A percentile compares a stretch with the other conserved stretches of the same genome.
Conservation (phyloP, 139 green algal genomes). For the Ulvella scutata region DNA sequence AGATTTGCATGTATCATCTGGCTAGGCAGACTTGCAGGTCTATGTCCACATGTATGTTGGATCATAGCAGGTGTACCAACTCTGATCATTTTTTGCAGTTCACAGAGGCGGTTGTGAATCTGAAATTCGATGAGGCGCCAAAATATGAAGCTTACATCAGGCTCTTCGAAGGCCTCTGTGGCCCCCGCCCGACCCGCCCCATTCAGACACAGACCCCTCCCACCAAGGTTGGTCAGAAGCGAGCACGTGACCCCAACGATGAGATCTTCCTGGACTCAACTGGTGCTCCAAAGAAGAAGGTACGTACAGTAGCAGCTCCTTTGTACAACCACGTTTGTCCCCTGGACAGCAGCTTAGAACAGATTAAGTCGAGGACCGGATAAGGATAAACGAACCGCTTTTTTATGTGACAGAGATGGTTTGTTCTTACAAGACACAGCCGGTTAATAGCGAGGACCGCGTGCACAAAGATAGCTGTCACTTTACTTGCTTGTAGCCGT, state of each 20-base stretch:
- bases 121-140: constrained; percentile 97
- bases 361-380: too few relatives aligned
- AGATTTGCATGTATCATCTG: not conserved
- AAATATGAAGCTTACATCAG: constrained; percentile 76
- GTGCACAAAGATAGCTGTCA: too few relatives aligned
- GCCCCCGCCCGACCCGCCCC: constrained; percentile 49
- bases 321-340: too few relatives aligned
- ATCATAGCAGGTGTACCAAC: not conserved
- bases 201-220: constrained; percentile 57
- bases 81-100: constrained; percentile 32
- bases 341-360: too few relatives aligned
- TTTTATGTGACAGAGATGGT: too few relatives aligned
- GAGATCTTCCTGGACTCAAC: constrained; percentile 45
- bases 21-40: not conserved
- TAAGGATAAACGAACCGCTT: too few relatives aligned
- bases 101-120: constrained; percentile 88
- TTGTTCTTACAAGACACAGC: too few relatives aligned
- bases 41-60: not conserved
- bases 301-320: too few relatives aligned
- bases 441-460: too few relatives aligned
- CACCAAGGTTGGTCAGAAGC: constrained; percentile 91
- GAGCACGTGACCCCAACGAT: constrained; percentile 40
- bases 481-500: constrained; percentile 25
- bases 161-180: constrained; percentile 90
- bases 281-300: constrained; percentile 81